These are phyloP conservation scores for Chrysosporium queenslandicum DNA, from an alignment of 2,329 filamentous ascomycete species.

Conservation along the genomic window DNA sequence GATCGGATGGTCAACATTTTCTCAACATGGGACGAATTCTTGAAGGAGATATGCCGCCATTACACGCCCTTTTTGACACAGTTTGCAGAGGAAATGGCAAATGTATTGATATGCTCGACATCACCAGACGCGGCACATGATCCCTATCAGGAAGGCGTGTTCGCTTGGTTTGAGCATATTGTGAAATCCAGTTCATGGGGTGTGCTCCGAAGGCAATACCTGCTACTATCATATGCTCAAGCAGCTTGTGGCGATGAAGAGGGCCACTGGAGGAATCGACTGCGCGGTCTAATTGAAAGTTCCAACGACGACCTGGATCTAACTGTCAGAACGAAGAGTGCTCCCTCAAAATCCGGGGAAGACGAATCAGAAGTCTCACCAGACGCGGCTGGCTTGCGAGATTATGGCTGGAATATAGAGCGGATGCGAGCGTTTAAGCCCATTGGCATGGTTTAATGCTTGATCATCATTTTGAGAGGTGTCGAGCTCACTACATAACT, in stretches of 20 bases:
- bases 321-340: neutral
- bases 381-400: slow-evolving; percentile 9
- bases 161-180: slow-evolving; percentile 43
- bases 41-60: slow-evolving; percentile 29
- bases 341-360: neutral
- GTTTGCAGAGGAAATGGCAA: slow-evolving; percentile 33
- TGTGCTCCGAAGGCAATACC: slow-evolving; percentile 20
- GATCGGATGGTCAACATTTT: slow-evolving; percentile 24
- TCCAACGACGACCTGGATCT: neutral
- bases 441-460: slow-evolving; percentile 25
- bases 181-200: slow-evolving; percentile 33
- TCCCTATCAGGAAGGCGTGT: slow-evolving; percentile 35
- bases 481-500: no score
- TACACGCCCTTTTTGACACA: slow-evolving; percentile 29
- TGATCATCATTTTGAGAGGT: no score
- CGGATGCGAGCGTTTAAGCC: slow-evolving; percentile 27
- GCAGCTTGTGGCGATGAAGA: slow-evolving; percentile 25
- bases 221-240: slow-evolving; percentile 28
- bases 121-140: slow-evolving; percentile 21
- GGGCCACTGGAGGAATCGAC: slow-evolving; percentile 8
- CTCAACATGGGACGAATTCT: slow-evolving; percentile 29
- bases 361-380: neutral
- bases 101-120: slow-evolving; percentile 25
- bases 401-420: slow-evolving; percentile 16
- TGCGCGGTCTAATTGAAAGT: slow-evolving; percentile 6